A percentile compares a stretch with the other conserved stretches of the same genome.
Conservation (phyloP, 768 basidiomycete genomes). For the Lactarius sanguifluus region DNA sequence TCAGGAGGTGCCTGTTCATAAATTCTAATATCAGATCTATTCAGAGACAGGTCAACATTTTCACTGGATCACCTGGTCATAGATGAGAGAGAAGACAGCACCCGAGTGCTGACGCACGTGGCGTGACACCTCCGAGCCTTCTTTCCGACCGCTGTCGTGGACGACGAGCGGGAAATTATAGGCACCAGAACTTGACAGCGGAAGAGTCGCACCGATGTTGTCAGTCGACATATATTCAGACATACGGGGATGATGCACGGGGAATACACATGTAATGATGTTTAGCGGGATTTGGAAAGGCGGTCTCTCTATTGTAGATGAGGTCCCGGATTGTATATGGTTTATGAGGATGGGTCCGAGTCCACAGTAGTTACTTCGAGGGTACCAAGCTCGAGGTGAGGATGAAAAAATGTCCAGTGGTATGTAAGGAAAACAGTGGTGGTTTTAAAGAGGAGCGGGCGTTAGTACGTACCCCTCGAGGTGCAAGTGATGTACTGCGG, state of each 20-base stretch:
- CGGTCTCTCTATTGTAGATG: not conserved
- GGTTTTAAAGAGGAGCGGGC: not conserved
- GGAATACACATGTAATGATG: not conserved
- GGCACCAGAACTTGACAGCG: not conserved
- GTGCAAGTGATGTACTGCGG: not conserved
- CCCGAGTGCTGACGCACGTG: not conserved
- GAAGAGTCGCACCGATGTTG: not conserved
- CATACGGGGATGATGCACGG: not conserved
- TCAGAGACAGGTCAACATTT: not conserved
- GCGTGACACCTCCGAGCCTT: not conserved
- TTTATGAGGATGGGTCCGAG: not conserved
- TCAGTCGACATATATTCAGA: not conserved
- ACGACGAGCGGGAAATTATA: not conserved
- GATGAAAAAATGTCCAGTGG: not conserved
- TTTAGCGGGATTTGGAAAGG: not conserved
- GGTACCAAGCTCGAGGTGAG: not conserved
- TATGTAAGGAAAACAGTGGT: not conserved
- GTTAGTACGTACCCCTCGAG: no score
- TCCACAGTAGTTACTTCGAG: not conserved
- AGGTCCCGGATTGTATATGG: not conserved
- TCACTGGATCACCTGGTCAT: not conserved
- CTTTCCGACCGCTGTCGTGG: not conserved
- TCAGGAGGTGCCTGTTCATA: no score
- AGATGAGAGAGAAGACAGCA: not conserved
- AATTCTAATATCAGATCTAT: not conserved